Percentiles rank a stretch among this genome's conserved stretches.
Conservation (phyloP, 441 rosid species). For the Populus hybrid region DNA sequence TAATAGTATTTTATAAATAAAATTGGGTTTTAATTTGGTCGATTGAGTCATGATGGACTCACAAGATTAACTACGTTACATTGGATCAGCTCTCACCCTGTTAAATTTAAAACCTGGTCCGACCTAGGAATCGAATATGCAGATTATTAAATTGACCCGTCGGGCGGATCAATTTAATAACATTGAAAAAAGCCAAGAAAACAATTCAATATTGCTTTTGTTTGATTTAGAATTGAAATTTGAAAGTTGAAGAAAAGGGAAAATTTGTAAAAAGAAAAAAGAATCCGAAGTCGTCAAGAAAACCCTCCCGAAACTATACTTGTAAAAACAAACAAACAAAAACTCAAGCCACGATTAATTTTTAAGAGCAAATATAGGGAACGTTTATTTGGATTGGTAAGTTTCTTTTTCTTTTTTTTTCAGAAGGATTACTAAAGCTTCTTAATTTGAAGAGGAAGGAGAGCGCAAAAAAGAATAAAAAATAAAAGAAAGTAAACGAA, state of each 20-base stretch:
- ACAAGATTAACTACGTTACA: fast-evolving
- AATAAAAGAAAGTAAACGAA: not conserved
- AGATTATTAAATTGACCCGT: fast-evolving
- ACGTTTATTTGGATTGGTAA: not conserved
- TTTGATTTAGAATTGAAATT: not conserved
- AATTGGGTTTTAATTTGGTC: fast-evolving
- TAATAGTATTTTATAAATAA: too few relatives aligned
- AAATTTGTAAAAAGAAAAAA: not conserved
- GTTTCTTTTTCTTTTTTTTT: too few relatives aligned
- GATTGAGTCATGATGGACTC: fast-evolving
- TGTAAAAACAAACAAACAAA: not conserved
- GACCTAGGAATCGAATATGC: too few relatives aligned
- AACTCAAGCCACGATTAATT: not conserved
- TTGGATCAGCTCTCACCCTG: fast-evolving
- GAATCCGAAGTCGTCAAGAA: not conserved
- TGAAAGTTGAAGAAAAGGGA: not conserved
- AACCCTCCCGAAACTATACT: not conserved
- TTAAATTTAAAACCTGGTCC: too few relatives aligned
- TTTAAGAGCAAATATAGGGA: not conserved
- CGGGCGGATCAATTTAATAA: too few relatives aligned
- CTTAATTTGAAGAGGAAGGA: not conserved
- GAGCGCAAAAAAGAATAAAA: not conserved
- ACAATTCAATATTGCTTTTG: not conserved
- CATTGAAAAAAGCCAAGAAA: too few relatives aligned
- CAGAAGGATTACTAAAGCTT: not conserved